phyloP scores from a whole-genome alignment of 2,329 filamentous ascomycete species.

The Fusarium chaquense region DNA sequence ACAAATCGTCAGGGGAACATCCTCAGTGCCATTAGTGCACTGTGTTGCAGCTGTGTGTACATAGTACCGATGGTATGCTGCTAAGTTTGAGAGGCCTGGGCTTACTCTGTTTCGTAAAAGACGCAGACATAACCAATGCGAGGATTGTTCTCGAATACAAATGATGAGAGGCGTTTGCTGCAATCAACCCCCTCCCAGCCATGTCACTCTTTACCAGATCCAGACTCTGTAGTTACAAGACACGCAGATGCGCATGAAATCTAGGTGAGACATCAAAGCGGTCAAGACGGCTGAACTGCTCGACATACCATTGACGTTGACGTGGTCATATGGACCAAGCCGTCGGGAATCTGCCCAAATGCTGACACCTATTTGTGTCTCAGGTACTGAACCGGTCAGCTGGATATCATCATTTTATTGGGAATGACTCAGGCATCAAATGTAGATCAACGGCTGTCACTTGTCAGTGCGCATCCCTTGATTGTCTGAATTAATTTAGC shows the following conservation, averaged over 20 bases:
- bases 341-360: conserved; percentile 31
- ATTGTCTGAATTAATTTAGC: conserved; percentile 9
- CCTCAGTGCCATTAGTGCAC: conserved; percentile 10
- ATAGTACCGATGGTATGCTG: not conserved
- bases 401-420: conserved; percentile 29
- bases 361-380: conserved; percentile 26
- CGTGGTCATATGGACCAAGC: conserved; percentile 41
- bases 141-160: conserved; percentile 25
- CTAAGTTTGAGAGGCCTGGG: conserved; percentile 5
- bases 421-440: conserved; percentile 24
- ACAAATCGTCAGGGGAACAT: conserved; percentile 24
- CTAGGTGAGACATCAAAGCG: conserved; percentile 31
- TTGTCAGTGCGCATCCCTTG: conserved; percentile 12
- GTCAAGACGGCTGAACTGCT: conserved; percentile 20
- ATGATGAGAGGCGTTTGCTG: conserved; percentile 32
- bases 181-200: conserved; percentile 14
- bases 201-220: conserved; percentile 26
- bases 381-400: conserved; percentile 38
- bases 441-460: conserved; percentile 36
- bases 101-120: conserved; percentile 17
- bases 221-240: conserved; percentile 14
- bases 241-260: conserved; percentile 25
- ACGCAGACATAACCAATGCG: conserved; percentile 21
- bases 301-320: conserved; percentile 26
- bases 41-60: not conserved